A percentile compares a stretch with the other conserved stretches of the same genome.
Evolutionary conservation across 2,329 filamentous ascomycete species (phyloP).

Genomic region (Fusarium pilosicola): DNA sequence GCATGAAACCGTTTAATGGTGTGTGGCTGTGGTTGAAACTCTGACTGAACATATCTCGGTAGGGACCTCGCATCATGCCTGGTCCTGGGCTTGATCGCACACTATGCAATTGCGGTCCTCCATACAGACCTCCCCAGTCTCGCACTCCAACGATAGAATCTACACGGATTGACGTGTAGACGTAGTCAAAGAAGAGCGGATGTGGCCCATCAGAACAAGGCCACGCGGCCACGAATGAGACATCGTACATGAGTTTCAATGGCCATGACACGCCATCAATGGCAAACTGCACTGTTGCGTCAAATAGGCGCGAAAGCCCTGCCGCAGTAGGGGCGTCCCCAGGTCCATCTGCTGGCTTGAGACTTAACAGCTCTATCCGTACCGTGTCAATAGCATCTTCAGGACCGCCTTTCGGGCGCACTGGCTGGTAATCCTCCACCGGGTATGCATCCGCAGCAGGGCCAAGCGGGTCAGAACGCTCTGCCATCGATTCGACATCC

Average conservation of each 20-base stretch:
- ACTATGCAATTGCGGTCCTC: slow-evolving; percentile 44
- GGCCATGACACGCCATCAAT: slow-evolving; percentile 72
- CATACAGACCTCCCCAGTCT: slow-evolving; percentile 69
- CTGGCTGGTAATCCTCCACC: slow-evolving; percentile 73
- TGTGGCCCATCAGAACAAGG: slow-evolving; percentile 72
- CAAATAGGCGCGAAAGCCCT: slow-evolving; percentile 60
- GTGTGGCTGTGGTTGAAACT: slow-evolving; percentile 34
- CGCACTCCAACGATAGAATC: slow-evolving; percentile 73
- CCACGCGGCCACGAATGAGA: slow-evolving; percentile 73
- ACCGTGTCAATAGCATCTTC: slow-evolving; percentile 72
- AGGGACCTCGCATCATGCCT: slow-evolving; percentile 42
- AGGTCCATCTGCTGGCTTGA: slow-evolving; percentile 58
- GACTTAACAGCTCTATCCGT: slow-evolving; percentile 73
- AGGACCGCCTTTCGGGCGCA: slow-evolving; percentile 62
- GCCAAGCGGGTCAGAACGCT: slow-evolving; percentile 75
- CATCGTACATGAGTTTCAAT: slow-evolving; percentile 69
- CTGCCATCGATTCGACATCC: slow-evolving; percentile 73
- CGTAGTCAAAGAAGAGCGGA: slow-evolving; percentile 78
- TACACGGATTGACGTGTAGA: slow-evolving; percentile 66
- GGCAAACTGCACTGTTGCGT: slow-evolving; percentile 71
- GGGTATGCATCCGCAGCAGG: slow-evolving; percentile 71
- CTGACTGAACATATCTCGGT: slow-evolving; percentile 40
- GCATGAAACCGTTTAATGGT: slow-evolving; percentile 28
- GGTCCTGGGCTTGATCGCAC: slow-evolving; percentile 50
- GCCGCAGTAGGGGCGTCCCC: slow-evolving; percentile 35